Base-by-base conservation (phyloP, 192 early-diverging fungal genomes). In the Fimicolochytrium jonesii region DNA sequence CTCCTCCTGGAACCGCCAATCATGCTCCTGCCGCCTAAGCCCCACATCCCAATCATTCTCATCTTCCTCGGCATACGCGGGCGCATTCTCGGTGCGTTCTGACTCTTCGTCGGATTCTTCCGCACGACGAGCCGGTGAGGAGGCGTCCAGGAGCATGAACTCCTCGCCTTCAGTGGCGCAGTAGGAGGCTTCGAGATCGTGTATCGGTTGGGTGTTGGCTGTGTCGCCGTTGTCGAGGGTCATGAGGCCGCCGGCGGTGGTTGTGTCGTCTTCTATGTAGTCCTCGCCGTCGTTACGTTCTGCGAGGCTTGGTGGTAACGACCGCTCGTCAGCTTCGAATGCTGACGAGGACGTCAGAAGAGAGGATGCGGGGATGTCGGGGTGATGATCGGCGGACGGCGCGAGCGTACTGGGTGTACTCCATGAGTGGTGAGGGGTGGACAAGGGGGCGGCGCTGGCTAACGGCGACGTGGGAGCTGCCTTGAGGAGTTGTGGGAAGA, bases 31-130 rank as follows among this genome's bases (percentile, higher is more conserved):
- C 52, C 62, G 15, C 22, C 13, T 18, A 37, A 64, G 11, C n/a
- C 62, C 62, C 23, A 64, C 51, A 13, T 56, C 52, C 62, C 62
- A 64, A 23, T 42, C 52, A 20, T 64, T 45, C 41, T 64, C 62
- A n/a, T 47, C 62, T 10, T 54, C 62, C 44, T 64, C 62, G 25
- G 6, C 17, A 34, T 42, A 64, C 17, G 62, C 62, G 6, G 52
- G 50, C 29, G 53, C 53, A 37, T 30, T 55, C 33, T 55, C 53
- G 37, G n/a, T 41, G 37, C 9, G 37, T 9, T 41, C 37, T 11
- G n/a, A 11, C n/a, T 41, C 9, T 41, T 41, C 37, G 9, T n/a
- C 37, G 9, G 37, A 9, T 41, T 9, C 37, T 9, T 11, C 9
- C n/a, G 9, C 37, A 41, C 37, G 9, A 41, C 37, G n/a, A 41